Evolutionary conservation across 768 basidiomycete genomes (phyloP).

Genomic region (Mrakia gelida): DNA sequence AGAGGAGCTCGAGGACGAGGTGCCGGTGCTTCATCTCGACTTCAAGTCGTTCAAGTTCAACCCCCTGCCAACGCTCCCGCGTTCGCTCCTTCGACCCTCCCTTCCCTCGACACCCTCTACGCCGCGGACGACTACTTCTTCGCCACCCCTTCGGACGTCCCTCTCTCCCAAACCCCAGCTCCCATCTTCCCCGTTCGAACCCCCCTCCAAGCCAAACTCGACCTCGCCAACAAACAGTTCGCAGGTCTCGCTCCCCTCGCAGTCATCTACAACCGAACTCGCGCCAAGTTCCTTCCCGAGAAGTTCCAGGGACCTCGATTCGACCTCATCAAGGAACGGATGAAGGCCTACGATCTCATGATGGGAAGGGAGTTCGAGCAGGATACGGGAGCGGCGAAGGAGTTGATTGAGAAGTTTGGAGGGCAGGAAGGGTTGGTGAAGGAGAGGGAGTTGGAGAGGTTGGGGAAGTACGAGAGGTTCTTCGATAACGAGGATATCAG

Average conservation of each 20-base stretch:
- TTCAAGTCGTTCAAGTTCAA: not conserved
- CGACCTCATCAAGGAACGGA: not conserved
- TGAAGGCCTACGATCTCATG: constrained; percentile 5
- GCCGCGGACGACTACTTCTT: constrained; percentile 3
- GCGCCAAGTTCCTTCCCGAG: constrained; percentile 3
- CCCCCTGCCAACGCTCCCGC: not conserved
- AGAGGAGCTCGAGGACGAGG: not conserved
- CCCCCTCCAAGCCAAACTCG: not conserved
- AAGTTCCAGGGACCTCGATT: not conserved
- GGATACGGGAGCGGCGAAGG: not conserved
- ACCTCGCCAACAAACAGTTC: not conserved
- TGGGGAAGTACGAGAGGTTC: not conserved
- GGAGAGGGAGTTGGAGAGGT: constrained; percentile 4
- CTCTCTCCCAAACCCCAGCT: not conserved
- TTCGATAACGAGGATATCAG: not conserved
- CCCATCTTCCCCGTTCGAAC: not conserved
- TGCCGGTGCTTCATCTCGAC: not conserved
- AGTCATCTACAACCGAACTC: not conserved
- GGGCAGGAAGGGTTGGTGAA: not conserved
- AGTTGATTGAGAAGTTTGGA: not conserved
- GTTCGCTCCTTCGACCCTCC: constrained; percentile 6
- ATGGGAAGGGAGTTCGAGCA: not conserved
- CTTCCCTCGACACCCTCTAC: not conserved
- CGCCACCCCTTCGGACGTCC: not conserved
- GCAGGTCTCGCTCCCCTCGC: not conserved